Conservation (phyloP, 495 filamentous ascomycete species). For the Xanthoparmelia taractica region DNA sequence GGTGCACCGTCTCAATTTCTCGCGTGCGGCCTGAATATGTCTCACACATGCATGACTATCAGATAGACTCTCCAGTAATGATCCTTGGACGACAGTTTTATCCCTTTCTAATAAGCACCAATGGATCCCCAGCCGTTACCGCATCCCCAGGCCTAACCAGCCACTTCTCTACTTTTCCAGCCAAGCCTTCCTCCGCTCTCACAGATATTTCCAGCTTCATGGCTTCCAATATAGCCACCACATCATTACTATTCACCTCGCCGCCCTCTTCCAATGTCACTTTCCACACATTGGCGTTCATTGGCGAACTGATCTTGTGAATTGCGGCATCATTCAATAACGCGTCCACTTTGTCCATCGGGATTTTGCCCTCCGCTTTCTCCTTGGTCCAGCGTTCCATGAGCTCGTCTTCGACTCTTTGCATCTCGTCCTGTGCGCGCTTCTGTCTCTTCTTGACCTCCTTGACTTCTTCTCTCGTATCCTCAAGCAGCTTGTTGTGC, state of each 20-base stretch:
- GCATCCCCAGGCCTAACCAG: slow-evolving; percentile 38
- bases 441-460: slow-evolving; percentile 36
- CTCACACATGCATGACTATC: too few relatives aligned
- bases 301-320: slow-evolving; percentile 36
- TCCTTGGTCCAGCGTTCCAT: slow-evolving; percentile 41
- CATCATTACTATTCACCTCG: slow-evolving; percentile 30
- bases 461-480: slow-evolving; percentile 38
- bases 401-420: slow-evolving; percentile 36
- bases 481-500: slow-evolving; percentile 40
- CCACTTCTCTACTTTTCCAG: slow-evolving; percentile 34
- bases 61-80: too few relatives aligned
- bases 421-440: slow-evolving; percentile 42
- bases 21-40: too few relatives aligned
- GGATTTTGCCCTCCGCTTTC: slow-evolving; percentile 39
- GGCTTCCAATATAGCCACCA: slow-evolving; percentile 43
- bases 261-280: slow-evolving; percentile 41
- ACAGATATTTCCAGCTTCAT: slow-evolving; percentile 52
- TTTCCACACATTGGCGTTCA: slow-evolving; percentile 56
- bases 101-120: slow-evolving; percentile 30
- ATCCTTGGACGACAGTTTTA: too few relatives aligned
- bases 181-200: slow-evolving; percentile 25
- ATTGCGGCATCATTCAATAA: slow-evolving; percentile 41
- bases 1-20: too few relatives aligned
- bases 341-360: slow-evolving; percentile 36
- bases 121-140: slow-evolving; percentile 35